These are phyloP conservation scores for Saccharomyces hybrid DNA, from an alignment of 1,139 yeast species.

Conservation along the genomic window DNA sequence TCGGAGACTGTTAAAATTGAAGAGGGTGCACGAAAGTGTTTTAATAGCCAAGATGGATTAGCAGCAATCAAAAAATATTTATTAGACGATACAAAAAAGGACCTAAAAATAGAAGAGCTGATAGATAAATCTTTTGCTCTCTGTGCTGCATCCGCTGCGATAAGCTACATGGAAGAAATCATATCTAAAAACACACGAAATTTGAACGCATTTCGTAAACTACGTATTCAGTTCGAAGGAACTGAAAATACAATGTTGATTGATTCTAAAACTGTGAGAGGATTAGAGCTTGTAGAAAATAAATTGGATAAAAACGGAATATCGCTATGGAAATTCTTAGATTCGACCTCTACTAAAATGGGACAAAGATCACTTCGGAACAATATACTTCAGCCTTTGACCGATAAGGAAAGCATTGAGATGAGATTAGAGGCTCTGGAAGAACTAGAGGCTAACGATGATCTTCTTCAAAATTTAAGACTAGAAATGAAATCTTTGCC, in stretches of 20 bases:
- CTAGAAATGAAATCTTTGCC: constrained; percentile 26
- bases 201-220: constrained; percentile 19
- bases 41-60: constrained; percentile 25
- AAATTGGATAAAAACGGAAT: constrained; percentile 25
- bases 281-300: constrained; percentile 36
- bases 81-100: constrained; percentile 19
- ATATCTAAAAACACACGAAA: constrained; percentile 4
- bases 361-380: constrained; percentile 37
- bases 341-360: constrained; percentile 39
- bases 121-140: constrained; percentile 29
- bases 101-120: constrained; percentile 18
- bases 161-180: constrained; percentile 20
- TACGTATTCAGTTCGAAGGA: constrained; percentile 35
- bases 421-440: constrained; percentile 34
- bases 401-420: constrained; percentile 32
- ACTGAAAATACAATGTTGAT: constrained; percentile 39
- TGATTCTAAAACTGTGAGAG: constrained; percentile 33
- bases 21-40: constrained; percentile 24
- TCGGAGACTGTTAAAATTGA: constrained; percentile 22
- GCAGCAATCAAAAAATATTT: constrained; percentile 15
- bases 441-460: constrained; percentile 28
- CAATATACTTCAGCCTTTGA: constrained; percentile 40
- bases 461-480: constrained; percentile 19
- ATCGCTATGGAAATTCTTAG: constrained; percentile 34
- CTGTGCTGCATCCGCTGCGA: constrained; percentile 34